phyloP scores from a whole-genome alignment of 1,284 basidiomycete species.

The Rhizoctonia solani region DNA sequence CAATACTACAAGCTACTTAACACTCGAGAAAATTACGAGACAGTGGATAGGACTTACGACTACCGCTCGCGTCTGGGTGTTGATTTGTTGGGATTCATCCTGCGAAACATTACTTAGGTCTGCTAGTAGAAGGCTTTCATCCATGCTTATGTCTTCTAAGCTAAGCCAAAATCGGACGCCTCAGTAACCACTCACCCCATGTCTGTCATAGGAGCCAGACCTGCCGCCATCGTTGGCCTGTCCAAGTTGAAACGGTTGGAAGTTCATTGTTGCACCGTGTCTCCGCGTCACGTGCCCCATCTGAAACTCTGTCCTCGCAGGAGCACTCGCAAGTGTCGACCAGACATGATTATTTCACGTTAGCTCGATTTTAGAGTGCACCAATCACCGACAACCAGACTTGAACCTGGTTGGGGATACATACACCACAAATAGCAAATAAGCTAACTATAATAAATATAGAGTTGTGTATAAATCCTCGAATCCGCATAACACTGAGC shows the following conservation, averaged over 20 bases:
- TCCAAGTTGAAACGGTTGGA: not conserved
- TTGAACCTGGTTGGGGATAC: too few species aligned
- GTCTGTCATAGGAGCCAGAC: not conserved
- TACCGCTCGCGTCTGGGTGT: conserved; percentile 8
- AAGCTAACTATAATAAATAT: too few species aligned
- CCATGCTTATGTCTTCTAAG: not conserved
- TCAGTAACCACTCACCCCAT: conserved; percentile 1
- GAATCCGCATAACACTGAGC: too few species aligned
- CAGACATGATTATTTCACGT: too few species aligned
- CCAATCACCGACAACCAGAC: too few species aligned
- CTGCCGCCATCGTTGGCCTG: conserved; percentile 22
- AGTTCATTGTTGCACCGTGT: too few species aligned
- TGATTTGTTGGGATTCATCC: conserved; percentile 17
- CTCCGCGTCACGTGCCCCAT: conserved; percentile 20
- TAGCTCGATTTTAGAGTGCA: too few species aligned
- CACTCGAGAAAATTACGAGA: not conserved
- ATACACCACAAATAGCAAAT: too few species aligned
- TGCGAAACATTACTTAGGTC: conserved; percentile 25
- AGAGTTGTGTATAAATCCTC: too few species aligned
- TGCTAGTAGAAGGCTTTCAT: conserved; percentile 6
- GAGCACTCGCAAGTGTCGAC: too few species aligned
- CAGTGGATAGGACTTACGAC: not conserved
- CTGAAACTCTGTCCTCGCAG: not conserved
- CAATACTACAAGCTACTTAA: conserved; percentile 7
- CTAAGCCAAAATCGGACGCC: not conserved